Evolutionary conservation across 768 basidiomycete species (phyloP), one percentile per base, ranked within the genome.

Genomic region (Podaxis sp.): DNA sequence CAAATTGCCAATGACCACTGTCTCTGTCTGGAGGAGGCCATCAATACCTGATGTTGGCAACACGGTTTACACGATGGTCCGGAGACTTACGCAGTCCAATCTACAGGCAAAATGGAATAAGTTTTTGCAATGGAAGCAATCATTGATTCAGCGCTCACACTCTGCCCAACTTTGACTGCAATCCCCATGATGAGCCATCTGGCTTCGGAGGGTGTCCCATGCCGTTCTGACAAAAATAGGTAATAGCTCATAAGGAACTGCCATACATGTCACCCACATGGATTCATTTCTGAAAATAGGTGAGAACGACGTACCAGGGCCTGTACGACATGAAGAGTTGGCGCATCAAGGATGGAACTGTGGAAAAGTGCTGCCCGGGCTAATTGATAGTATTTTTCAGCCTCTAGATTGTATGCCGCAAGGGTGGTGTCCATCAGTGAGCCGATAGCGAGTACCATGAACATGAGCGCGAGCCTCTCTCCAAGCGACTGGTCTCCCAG

Each of bases 231-330:
- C 56, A 89, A 76, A 74, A 88, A 88, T 30, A 88, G 77, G 67
- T 88, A 89, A 68, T 82, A 86, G 5, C 85, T 82, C 87, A 89
- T 89, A 60, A 89, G 76, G 69, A 82, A 86, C 87, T 89, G 63
- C 17, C 6, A 15, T 26, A 64, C 33, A 33, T 24, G 41, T 38
- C 30, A 63, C 15, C 2, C 33, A 6, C 52, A 61, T 48, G 46
- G 22, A 33, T 12, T 26, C 7, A 28, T 44, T 30, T 20, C n/a
- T 33, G 44, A 28, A 44, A 20, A n/a, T 11, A 13, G 10, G 28
- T 13, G 17, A 55, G 41, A 56, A 55, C 20, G 53, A 77, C 85
- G 67, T 73, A 86, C 88, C 74, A 89, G 71, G 38, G 87, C 80
- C 69, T 89, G 88, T 26, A 89, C 84, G 33, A 87, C 85, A 65